Conservation (phyloP, 2,329 filamentous ascomycete genomes). For the Colletotrichum cuscutae region DNA sequence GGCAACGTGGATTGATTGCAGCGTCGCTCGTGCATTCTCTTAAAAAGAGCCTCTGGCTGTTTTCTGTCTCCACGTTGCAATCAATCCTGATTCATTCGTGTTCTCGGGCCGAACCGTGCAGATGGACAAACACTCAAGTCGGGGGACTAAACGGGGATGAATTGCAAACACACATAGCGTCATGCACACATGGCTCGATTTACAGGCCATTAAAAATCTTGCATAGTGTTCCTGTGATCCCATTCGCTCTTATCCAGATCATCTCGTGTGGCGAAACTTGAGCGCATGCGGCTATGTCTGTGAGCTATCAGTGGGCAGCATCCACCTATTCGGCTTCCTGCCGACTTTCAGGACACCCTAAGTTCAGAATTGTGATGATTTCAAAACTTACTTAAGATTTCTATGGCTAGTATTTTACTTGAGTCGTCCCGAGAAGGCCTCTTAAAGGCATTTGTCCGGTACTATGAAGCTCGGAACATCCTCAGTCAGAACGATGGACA, state of each 20-base stretch:
- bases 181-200: neutral
- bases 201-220: neutral
- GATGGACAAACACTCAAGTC: neutral
- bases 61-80: neutral
- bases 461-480: neutral
- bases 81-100: neutral
- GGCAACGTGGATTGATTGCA: neutral
- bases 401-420: neutral
- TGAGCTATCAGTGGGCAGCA: neutral
- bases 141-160: conserved; percentile 7
- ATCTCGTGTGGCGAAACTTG: neutral
- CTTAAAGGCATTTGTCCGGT: no score
- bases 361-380: no score
- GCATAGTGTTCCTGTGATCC: neutral
- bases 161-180: neutral
- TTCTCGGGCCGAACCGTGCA: conserved; percentile 33
- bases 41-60: no score
- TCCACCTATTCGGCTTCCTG: conserved; percentile 7
- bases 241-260: neutral
- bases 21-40: neutral
- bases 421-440: neutral
- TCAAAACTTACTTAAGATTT: neutral
- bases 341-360: neutral
- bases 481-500: neutral
- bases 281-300: neutral